Base-by-base conservation (phyloP, 148 eudicot species). In the Persicaria maculosa region DNA sequence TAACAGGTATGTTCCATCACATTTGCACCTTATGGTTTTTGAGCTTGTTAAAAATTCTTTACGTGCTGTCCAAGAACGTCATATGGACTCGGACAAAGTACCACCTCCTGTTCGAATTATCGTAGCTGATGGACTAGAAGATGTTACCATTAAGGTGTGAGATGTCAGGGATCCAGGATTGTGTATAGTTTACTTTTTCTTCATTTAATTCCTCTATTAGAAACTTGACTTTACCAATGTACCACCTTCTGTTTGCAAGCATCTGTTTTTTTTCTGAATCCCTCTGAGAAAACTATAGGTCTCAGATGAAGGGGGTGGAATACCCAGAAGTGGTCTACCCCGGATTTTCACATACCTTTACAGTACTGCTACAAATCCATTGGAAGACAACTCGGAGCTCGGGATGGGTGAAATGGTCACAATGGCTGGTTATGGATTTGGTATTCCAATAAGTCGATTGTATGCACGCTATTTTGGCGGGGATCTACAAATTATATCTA, bases 221-320 rank as follows among this genome's bases (percentile, higher is more conserved):
- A 62, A 44, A 62, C 47, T 53, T 16, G 50, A 47, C 47, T 70
- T 25, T 20, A 17, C 9, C 76, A 20, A 57, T 25, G 31, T 69
- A 6, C 47, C 74, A 7, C 10, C 48, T 22, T 15, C 43, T 8
- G 47, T 75, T 1, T 74, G 59, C 46, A 43, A 64, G 17, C 67
- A 20, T 59, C 22, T 59, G n/a, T 53, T 53, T 7, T n/a, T n/a
- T 57, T 5, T 57, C 15, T 57, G 62, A 12, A 14, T 40, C 16
- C 17, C 46, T 64, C 17, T 64, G 69, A 62, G 68, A n/a, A 64
- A 22, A 64, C 40, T 8, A 11, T 79, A 94, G 98, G 91, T 95
- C 46, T 96, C 97, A 11, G 99, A 96, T 84, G 97, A 96, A 89
- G 99, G 99, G n/a, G 99, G 99, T 75, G 99, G 97, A 17, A 90